Percentiles rank a stretch among this genome's conserved stretches.
Conservation (phyloP, 2,329 filamentous ascomycete species). For the Aspergillus puulaauensis region DNA sequence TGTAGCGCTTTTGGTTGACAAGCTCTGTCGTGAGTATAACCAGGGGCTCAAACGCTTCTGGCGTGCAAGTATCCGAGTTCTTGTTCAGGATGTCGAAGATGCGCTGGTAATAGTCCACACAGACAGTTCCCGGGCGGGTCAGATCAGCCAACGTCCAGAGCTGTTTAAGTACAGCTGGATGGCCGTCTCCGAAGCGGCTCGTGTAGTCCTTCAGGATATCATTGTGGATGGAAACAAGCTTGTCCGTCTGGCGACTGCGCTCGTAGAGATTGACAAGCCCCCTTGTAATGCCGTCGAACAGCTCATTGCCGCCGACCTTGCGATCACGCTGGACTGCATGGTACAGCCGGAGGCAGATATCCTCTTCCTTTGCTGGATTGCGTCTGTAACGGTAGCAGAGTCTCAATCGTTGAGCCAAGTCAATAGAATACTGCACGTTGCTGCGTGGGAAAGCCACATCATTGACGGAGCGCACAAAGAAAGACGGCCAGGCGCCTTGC, state of each 20-base stretch:
- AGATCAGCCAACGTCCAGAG: conserved; percentile 38
- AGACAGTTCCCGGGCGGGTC: conserved; percentile 34
- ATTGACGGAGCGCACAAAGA: conserved; percentile 46
- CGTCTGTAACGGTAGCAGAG: conserved; percentile 44
- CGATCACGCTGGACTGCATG: conserved; percentile 28
- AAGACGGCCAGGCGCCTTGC: conserved; percentile 46
- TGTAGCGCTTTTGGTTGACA: conserved; percentile 35
- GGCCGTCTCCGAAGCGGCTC: conserved; percentile 31
- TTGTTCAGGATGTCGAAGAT: conserved; percentile 40
- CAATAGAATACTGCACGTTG: conserved; percentile 45
- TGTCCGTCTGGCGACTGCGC: conserved; percentile 31
- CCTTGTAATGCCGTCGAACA: conserved; percentile 24
- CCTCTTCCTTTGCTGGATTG: conserved; percentile 34
- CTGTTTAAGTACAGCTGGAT: conserved; percentile 36
- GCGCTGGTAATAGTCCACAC: conserved; percentile 38
- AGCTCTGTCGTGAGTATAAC: conserved; percentile 38
- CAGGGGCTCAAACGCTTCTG: conserved; percentile 39
- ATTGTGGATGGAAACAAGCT: conserved; percentile 35
- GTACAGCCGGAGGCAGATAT: conserved; percentile 36
- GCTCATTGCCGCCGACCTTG: conserved; percentile 31
- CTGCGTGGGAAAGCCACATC: conserved; percentile 45
- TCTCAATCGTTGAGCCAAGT: conserved; percentile 48
- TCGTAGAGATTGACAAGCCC: conserved; percentile 32
- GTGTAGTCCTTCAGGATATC: conserved; percentile 40
- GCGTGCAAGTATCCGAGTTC: conserved; percentile 30